These are phyloP conservation scores for Obelidium mucronatum DNA, from an alignment of 192 early-diverging fungal genomes.

Conservation along the genomic window DNA sequence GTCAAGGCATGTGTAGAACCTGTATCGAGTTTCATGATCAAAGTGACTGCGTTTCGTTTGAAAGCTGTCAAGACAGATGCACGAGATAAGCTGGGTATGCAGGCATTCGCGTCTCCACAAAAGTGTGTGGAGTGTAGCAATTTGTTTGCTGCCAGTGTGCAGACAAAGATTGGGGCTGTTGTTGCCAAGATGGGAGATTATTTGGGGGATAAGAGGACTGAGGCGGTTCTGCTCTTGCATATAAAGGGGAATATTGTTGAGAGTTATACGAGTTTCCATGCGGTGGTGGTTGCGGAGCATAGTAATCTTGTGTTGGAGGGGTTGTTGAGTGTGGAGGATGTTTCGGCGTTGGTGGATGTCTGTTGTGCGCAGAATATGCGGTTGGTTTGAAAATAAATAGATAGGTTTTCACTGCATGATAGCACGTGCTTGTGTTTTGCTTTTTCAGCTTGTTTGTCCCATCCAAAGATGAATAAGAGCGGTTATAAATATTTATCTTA, in stretches of 20 bases:
- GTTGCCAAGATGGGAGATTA: conserved; percentile 71
- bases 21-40: conserved; percentile 69
- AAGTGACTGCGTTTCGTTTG: conserved; percentile 67
- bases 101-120: conserved; percentile 34
- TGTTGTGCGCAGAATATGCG: conserved; percentile 20
- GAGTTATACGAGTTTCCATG: conserved; percentile 43
- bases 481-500: no score
- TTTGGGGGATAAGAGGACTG: conserved; percentile 79
- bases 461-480: no score
- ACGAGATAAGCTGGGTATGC: conserved; percentile 4
- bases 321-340: conserved; percentile 41
- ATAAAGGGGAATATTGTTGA: conserved; percentile 63
- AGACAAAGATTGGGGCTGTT: conserved; percentile 57
- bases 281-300: conserved; percentile 44
- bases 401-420: background rate
- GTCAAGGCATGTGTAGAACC: conserved; percentile 70
- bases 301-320: conserved; percentile 34
- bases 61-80: conserved; percentile 34
- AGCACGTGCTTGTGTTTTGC: no score
- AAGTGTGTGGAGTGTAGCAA: conserved; percentile 46
- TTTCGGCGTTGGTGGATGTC: conserved; percentile 36
- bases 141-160: conserved; percentile 62
- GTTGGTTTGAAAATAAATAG: conserved; percentile 4
- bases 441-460: no score
- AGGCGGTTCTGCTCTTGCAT: conserved; percentile 72